These are phyloP conservation scores for Fraxinus baroniana DNA, from an alignment of 305 asterid species.

Conservation along the genomic window DNA sequence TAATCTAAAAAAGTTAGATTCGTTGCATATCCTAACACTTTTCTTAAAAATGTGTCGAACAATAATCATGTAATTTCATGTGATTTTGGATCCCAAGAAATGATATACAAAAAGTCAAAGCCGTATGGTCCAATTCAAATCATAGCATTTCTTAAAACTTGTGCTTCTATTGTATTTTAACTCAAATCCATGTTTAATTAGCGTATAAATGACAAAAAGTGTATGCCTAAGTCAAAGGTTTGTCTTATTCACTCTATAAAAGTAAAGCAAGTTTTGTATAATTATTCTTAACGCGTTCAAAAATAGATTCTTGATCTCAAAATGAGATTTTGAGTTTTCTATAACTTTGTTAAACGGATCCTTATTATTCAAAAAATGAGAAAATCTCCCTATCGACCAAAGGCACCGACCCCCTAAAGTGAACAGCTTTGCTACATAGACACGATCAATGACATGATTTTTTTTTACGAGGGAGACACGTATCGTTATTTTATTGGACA, in stretches of 20 bases:
- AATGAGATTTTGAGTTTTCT: not conserved
- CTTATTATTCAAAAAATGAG: not conserved
- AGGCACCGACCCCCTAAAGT: not conserved
- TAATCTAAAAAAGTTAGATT: not conserved
- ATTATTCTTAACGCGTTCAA: not conserved
- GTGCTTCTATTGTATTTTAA: not conserved
- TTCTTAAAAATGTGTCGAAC: not conserved
- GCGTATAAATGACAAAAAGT: not conserved
- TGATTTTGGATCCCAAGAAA: constrained; percentile 5
- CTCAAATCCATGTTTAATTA: not conserved
- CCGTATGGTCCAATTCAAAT: constrained; percentile 23
- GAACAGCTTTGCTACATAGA: too few species aligned
- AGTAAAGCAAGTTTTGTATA: not conserved
- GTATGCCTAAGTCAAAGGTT: not conserved
- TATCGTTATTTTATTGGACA: too few species aligned
- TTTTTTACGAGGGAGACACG: too few species aligned
- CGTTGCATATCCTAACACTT: not conserved
- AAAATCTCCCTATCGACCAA: not conserved
- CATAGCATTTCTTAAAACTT: not conserved
- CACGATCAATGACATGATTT: too few species aligned
- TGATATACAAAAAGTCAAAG: constrained; percentile 26
- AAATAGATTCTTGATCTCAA: not conserved
- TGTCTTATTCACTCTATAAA: not conserved
- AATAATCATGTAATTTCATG: constrained; percentile 13
- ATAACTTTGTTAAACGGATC: not conserved